A percentile compares a stretch with the other conserved stretches of the same genome.
These are phyloP conservation scores for Pestalotiopsis fici DNA, from an alignment of 2,329 filamentous ascomycete species.

Conservation along the genomic window DNA sequence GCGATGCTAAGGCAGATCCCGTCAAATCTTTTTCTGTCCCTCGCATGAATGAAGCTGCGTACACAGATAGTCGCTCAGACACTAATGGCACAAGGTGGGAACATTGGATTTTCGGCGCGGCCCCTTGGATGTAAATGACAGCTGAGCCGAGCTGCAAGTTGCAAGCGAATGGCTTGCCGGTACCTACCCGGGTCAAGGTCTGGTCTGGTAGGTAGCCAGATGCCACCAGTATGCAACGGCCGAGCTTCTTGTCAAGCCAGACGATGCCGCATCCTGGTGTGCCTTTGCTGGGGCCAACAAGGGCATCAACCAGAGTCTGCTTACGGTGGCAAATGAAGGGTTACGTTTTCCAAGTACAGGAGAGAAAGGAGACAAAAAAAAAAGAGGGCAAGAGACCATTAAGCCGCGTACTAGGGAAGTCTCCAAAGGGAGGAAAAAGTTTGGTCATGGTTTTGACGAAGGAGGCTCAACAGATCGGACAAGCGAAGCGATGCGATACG, in stretches of 20 bases:
- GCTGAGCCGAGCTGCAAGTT: neutral
- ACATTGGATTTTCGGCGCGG: neutral
- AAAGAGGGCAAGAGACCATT: no score
- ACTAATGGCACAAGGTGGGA: constrained; percentile 10
- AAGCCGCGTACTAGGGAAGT: no score
- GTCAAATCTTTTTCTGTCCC: neutral
- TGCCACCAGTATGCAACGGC: neutral
- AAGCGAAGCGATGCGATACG: neutral
- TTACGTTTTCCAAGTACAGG: neutral
- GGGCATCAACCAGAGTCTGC: neutral
- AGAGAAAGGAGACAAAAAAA: no score
- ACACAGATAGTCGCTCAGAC: constrained; percentile 12
- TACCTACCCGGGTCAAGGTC: neutral
- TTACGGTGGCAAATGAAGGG: neutral
- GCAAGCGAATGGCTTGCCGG: neutral
- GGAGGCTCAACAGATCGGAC: neutral
- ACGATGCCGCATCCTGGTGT: neutral
- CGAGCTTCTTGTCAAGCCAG: neutral
- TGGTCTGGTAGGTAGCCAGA: no score
- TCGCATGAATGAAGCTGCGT: constrained; percentile 10
- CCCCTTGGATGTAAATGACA: neutral
- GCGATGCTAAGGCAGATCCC: neutral
- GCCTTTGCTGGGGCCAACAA: neutral
- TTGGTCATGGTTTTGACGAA: neutral
- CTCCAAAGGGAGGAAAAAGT: neutral